These are phyloP conservation scores for Nematodospora valgi DNA, from an alignment of 805 yeast species.

Conservation along the genomic window DNA sequence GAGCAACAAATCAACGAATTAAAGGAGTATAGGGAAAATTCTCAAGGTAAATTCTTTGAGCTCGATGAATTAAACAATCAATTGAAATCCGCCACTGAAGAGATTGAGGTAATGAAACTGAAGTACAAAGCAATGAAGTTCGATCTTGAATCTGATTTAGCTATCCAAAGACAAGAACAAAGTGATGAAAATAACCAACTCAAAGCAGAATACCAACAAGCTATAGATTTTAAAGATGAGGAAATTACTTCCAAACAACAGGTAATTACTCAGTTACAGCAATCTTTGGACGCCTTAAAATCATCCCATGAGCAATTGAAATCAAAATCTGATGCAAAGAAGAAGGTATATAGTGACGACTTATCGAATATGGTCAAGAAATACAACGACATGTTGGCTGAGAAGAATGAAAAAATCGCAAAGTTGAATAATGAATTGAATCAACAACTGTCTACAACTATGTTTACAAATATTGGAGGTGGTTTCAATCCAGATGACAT, in stretches of 20 bases:
- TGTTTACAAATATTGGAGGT: too few species aligned
- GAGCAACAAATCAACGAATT: too few species aligned
- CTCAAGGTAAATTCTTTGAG: too few species aligned
- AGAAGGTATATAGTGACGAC: too few species aligned
- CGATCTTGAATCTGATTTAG: slow-evolving; percentile 7
- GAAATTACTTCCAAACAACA: background rate
- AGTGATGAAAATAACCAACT: slow-evolving; percentile 1
- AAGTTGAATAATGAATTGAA: background rate
- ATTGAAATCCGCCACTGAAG: background rate
- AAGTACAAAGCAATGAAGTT: slow-evolving; percentile 3
- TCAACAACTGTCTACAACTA: background rate
- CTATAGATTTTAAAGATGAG: too few species aligned
- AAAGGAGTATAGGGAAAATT: too few species aligned
- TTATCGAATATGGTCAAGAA: too few species aligned
- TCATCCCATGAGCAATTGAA: too few species aligned
- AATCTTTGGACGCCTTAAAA: background rate
- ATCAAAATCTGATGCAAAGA: too few species aligned
- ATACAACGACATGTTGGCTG: too few species aligned
- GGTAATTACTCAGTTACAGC: background rate
- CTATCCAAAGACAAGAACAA: slow-evolving; percentile 5
- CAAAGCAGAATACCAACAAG: background rate
- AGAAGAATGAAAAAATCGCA: background rate
- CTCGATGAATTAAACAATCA: background rate
- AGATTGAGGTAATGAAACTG: slow-evolving; percentile 1
- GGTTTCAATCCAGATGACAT: slow-evolving; percentile 9